phyloP scores from a whole-genome alignment of 345 rosid species.

The Pistacia integerrima region DNA sequence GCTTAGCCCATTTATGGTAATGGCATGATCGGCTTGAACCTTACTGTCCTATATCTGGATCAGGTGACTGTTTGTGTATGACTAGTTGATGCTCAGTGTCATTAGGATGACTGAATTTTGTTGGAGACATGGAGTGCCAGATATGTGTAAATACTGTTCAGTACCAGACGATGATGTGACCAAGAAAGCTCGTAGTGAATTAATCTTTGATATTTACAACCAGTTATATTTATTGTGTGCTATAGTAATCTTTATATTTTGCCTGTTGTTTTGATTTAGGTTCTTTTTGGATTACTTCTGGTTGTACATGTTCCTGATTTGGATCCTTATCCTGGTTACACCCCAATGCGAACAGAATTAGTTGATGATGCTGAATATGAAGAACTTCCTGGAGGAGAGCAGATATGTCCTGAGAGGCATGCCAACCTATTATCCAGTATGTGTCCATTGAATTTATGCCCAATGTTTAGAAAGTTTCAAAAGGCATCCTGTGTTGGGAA shows the following conservation, averaged over 20 bases:
- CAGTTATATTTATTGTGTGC: slow-evolving; percentile 12
- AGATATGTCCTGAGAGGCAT: slow-evolving; percentile 87
- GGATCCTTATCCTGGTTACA: slow-evolving; percentile 94
- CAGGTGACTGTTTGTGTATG: not conserved
- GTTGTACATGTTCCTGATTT: slow-evolving; percentile 72
- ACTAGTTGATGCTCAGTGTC: not conserved
- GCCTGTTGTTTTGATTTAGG: slow-evolving; percentile 50
- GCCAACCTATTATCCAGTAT: slow-evolving; percentile 78
- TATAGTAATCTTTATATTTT: slow-evolving; percentile 10
- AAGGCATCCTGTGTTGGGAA: slow-evolving; percentile 10
- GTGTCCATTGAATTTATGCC: slow-evolving; percentile 25
- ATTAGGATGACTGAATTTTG: not conserved
- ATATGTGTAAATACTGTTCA: not conserved
- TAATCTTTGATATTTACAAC: slow-evolving; percentile 7
- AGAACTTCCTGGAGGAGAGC: slow-evolving; percentile 90
- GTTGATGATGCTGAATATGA: slow-evolving; percentile 75
- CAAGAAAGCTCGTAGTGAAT: slow-evolving; percentile 3
- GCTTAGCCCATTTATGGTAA: not conserved
- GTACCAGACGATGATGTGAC: not conserved
- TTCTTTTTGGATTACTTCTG: slow-evolving; percentile 78
- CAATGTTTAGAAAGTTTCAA: slow-evolving; percentile 4
- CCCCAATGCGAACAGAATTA: slow-evolving; percentile 54
- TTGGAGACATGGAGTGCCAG: not conserved
- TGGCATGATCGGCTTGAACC: not conserved
- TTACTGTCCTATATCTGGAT: not conserved